Conservation (phyloP, 2,329 filamentous ascomycete species). For the Penicillium sp. region DNA sequence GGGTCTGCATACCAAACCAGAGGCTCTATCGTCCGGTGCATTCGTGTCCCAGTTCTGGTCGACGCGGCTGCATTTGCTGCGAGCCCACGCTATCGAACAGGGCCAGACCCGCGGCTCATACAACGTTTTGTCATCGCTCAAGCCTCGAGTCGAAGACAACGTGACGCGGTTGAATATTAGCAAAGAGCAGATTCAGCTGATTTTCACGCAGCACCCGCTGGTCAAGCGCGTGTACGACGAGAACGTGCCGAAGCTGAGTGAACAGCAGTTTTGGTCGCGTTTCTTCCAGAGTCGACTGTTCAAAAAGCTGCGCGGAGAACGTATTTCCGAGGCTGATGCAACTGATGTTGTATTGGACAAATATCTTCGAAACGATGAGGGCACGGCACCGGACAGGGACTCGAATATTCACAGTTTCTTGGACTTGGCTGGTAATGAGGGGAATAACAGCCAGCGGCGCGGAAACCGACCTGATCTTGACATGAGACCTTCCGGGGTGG, state of each 20-base stretch:
- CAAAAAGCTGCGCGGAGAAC: constrained; percentile 89
- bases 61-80: constrained; percentile 78
- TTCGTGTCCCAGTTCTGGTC: constrained; percentile 97
- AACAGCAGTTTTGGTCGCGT: constrained; percentile 85
- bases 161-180: constrained; percentile 80
- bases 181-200: constrained; percentile 88
- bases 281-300: constrained; percentile 91
- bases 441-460: constrained; percentile 82
- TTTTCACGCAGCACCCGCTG: constrained; percentile 89
- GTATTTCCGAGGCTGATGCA: constrained; percentile 74
- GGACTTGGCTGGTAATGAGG: constrained; percentile 90
- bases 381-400: constrained; percentile 50
- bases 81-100: constrained; percentile 86
- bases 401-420: constrained; percentile 83
- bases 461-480: constrained; percentile 89
- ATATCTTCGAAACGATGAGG: constrained; percentile 75
- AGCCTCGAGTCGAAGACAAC: constrained; percentile 73
- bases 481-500: constrained; percentile 74
- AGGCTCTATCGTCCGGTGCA: constrained; percentile 74
- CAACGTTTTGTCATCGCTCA: constrained; percentile 89
- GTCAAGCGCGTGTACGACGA: constrained; percentile 91
- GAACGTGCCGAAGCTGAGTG: constrained; percentile 78
- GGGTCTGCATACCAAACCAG: constrained; percentile 78
- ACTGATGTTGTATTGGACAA: constrained; percentile 81
- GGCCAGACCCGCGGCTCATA: constrained; percentile 86